Conservation (phyloP, 176 grass and related monocot species). For the Elaeis guineensis region DNA sequence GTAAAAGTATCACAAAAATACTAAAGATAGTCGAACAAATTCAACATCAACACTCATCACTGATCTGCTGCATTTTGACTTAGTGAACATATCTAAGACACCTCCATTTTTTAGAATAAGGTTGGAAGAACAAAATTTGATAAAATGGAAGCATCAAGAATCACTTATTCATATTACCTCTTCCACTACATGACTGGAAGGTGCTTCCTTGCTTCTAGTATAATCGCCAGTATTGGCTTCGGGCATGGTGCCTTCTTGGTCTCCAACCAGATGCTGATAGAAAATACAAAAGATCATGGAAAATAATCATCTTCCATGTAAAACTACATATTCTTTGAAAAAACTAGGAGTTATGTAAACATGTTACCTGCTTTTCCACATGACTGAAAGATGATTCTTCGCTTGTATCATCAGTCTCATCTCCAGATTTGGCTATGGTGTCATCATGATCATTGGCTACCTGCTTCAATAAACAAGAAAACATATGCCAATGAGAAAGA, state of each 20-base stretch:
- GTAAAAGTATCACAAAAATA: too few species aligned
- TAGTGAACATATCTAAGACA: too few species aligned
- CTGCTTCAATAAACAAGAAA: slow-evolving; percentile 11
- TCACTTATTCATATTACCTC: slow-evolving; percentile 14
- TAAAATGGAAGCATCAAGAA: neutral
- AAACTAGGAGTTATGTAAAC: too few species aligned
- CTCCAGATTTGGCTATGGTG: slow-evolving; percentile 9
- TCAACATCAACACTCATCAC: too few species aligned
- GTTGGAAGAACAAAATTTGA: too few species aligned
- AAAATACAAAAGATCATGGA: neutral
- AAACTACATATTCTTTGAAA: neutral
- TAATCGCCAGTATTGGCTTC: slow-evolving; percentile 22
- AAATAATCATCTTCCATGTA: neutral
- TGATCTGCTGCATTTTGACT: too few species aligned
- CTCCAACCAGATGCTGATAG: slow-evolving; percentile 30
- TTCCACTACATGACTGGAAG: slow-evolving; percentile 19
- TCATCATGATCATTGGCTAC: slow-evolving; percentile 36
- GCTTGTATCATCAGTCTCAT: slow-evolving; percentile 34
- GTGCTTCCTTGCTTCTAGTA: slow-evolving; percentile 9
- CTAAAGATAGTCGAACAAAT: too few species aligned
- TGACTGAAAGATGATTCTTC: slow-evolving; percentile 18
- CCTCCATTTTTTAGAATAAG: too few species aligned
- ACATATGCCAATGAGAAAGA: too few species aligned
- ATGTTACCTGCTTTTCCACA: slow-evolving; percentile 37
- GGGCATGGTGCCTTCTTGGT: slow-evolving; percentile 8